A percentile compares a stretch with the other conserved stretches of the same genome.
phyloP scores from a whole-genome alignment of 1,284 basidiomycete genomes.

The Termitomyces sp. region DNA sequence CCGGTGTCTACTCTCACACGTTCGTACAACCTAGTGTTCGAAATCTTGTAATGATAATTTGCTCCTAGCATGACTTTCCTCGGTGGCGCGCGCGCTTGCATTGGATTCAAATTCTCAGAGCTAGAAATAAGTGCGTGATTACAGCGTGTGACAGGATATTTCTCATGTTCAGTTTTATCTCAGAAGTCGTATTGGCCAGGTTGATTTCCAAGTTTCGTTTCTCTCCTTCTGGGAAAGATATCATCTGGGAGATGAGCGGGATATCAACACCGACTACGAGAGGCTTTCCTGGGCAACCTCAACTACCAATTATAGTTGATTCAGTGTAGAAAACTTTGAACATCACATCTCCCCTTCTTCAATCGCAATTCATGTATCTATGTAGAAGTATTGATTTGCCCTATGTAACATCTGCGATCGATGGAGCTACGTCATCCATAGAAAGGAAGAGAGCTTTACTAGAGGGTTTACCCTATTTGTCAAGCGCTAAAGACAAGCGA shows the following conservation, averaged over 20 bases:
- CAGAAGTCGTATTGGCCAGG: slow-evolving; percentile 23
- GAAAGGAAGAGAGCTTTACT: too few species aligned
- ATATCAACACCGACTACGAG: slow-evolving; percentile 22
- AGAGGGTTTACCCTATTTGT: not conserved
- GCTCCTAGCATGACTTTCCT: slow-evolving; percentile 13
- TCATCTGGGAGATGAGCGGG: slow-evolving; percentile 26
- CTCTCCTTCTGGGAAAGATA: slow-evolving; percentile 20
- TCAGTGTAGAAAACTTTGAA: not conserved
- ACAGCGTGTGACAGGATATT: not conserved
- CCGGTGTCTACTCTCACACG: slow-evolving; percentile 20
- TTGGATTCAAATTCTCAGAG: slow-evolving; percentile 33
- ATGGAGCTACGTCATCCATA: not conserved
- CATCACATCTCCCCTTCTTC: not conserved
- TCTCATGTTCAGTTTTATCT: not conserved
- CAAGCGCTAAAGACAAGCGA: not conserved
- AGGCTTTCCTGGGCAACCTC: slow-evolving; percentile 5
- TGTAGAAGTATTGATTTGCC: too few species aligned
- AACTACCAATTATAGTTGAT: slow-evolving; percentile 3
- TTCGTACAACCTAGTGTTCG: slow-evolving; percentile 3
- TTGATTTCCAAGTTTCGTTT: slow-evolving; percentile 23
- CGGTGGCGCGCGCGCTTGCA: slow-evolving; percentile 13
- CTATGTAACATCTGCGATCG: too few species aligned
- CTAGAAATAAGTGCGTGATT: slow-evolving; percentile 28
- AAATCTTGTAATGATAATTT: not conserved
- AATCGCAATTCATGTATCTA: not conserved